Evolutionary conservation across 306 rosid genomes (phyloP).

Genomic region (Prunus fruticosa): DNA sequence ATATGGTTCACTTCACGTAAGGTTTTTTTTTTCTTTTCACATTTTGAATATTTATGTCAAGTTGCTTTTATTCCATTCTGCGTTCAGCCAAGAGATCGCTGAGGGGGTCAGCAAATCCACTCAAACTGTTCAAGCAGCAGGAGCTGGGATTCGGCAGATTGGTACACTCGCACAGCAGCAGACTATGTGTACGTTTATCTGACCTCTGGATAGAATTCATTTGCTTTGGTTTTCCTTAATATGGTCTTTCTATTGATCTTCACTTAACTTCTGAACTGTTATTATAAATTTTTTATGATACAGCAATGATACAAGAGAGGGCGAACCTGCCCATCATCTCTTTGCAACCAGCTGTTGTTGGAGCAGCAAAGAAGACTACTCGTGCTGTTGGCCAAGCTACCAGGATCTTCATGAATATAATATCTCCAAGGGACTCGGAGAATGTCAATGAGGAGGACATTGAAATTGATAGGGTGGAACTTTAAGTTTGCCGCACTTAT

Average conservation of each 20-base stretch:
- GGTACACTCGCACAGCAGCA: constrained; percentile 75
- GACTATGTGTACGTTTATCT: constrained; percentile 66
- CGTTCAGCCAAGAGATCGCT: constrained; percentile 79
- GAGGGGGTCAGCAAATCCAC: constrained; percentile 87
- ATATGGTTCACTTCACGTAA: neutral
- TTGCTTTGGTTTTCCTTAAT: neutral
- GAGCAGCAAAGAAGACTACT: constrained; percentile 92
- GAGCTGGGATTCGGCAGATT: constrained; percentile 79
- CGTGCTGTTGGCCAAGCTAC: constrained; percentile 82
- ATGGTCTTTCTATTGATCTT: neutral
- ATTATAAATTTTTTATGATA: constrained; percentile 2
- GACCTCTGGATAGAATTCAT: neutral
- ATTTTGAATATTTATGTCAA: neutral
- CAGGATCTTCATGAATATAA: constrained; percentile 60
- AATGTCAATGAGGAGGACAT: constrained; percentile 37
- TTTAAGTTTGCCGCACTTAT: constrained; percentile 13
- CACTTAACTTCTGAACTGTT: neutral
- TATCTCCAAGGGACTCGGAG: constrained; percentile 51
- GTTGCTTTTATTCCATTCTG: constrained; percentile 13
- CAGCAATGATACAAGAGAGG: constrained; percentile 95
- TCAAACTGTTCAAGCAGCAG: constrained; percentile 90
- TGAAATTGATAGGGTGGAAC: constrained; percentile 47
- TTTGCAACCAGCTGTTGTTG: constrained; percentile 73
- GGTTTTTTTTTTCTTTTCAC: neutral
- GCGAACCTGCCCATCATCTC: constrained; percentile 82